Percentiles rank a stretch among this genome's conserved stretches.
Conservation (phyloP, 352 stramenopile species). For the Globisporangium perplexum region DNA sequence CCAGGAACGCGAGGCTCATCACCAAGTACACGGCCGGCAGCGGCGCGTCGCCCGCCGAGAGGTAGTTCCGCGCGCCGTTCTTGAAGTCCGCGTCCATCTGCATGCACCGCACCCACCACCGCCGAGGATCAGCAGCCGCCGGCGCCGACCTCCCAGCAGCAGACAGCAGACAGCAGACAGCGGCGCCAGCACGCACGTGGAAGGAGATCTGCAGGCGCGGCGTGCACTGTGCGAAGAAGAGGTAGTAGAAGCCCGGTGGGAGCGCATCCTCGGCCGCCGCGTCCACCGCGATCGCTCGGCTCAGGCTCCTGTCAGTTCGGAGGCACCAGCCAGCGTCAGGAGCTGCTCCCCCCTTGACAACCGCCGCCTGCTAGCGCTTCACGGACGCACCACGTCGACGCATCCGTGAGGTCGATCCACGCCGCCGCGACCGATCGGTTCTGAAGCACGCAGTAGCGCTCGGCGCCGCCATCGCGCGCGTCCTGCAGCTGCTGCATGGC, state of each 20-base stretch:
- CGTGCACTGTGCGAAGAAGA: constrained; percentile 83
- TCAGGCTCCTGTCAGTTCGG: constrained; percentile 25
- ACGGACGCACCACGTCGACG: constrained; percentile 33
- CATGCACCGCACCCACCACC: background rate
- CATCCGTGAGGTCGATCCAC: constrained; percentile 60
- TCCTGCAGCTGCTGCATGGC: constrained; percentile 44
- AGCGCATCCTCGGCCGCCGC: constrained; percentile 16
- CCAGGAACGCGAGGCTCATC: constrained; percentile 70
- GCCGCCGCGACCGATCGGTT: constrained; percentile 34
- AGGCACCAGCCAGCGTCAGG: background rate
- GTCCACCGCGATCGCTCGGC: constrained; percentile 20
- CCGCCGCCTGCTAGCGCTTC: no score
- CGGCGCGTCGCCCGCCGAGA: constrained; percentile 77
- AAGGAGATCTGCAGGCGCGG: constrained; percentile 81
- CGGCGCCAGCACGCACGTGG: constrained; percentile 54
- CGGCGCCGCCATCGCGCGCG: constrained; percentile 12
- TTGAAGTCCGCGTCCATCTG: constrained; percentile 82
- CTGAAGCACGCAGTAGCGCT: constrained; percentile 35
- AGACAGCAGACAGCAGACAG: constrained; percentile 2
- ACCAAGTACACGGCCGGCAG: constrained; percentile 84
- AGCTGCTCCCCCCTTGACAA: no score
- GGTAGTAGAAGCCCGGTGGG: constrained; percentile 76
- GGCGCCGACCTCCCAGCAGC: no score
- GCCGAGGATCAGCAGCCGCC: no score
- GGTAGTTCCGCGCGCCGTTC: constrained; percentile 76